Evolutionary conservation across 805 yeast species (phyloP).

Genomic region (Candida insectorum): DNA sequence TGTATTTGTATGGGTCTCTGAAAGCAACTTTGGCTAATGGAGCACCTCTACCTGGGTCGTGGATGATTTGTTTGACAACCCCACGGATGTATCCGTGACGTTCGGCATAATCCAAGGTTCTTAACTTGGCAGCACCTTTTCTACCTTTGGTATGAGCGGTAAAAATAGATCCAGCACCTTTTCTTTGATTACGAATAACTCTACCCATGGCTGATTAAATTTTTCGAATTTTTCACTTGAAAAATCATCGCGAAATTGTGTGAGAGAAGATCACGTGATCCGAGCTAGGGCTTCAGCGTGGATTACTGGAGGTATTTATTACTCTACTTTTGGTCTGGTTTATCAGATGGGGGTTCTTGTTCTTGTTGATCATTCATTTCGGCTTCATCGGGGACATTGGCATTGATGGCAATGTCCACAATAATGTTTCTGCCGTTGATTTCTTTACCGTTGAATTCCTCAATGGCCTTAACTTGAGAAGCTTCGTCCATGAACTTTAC

Average conservation of each 20-base stretch:
- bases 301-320: too few species aligned
- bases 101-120: conserved; percentile 98
- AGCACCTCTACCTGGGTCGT: conserved; percentile 99
- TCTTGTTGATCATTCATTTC: background rate
- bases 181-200: conserved; percentile 99
- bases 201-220: conserved; percentile 57
- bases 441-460: conserved; percentile 61
- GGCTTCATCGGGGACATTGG: conserved; percentile 26
- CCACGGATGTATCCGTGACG: conserved; percentile 99
- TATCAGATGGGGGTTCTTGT: conserved; percentile 1
- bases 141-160: conserved; percentile 99
- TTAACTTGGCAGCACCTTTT: conserved; percentile 99
- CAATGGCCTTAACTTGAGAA: conserved; percentile 68
- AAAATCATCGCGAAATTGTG: background rate
- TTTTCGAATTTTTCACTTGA: conserved; percentile 1
- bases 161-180: conserved; percentile 99
- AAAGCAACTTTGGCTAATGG: conserved; percentile 98
- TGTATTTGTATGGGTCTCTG: conserved; percentile 99
- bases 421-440: conserved; percentile 63
- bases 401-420: conserved; percentile 72
- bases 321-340: background rate
- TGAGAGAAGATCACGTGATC: background rate
- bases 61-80: conserved; percentile 96
- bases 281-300: background rate
- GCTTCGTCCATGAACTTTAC: conserved; percentile 58